Conservation (phyloP, 176 grass and related monocot species). For the Phoenix roebelenii region DNA sequence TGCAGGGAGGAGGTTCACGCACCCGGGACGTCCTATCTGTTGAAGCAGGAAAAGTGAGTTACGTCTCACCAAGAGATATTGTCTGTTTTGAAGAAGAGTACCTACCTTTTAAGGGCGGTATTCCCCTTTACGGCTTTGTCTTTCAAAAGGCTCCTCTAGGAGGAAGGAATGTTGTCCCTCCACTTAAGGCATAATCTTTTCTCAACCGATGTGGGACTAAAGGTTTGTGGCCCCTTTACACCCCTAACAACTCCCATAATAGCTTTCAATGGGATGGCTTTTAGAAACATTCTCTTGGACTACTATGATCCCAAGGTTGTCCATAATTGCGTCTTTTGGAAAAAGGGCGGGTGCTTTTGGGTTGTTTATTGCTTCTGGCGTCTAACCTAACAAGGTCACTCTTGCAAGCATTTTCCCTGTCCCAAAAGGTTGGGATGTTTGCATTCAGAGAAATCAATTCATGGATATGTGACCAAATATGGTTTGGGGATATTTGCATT, state of each 20-base stretch:
- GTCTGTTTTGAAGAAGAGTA: too few relatives aligned
- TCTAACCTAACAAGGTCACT: conserved; percentile 53
- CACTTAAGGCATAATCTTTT: too few relatives aligned
- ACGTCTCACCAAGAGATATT: too few relatives aligned
- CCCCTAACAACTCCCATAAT: conserved; percentile 8
- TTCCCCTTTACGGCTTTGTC: too few relatives aligned
- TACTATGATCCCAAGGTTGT: conserved; percentile 67
- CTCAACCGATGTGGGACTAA: too few relatives aligned
- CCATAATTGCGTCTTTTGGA: conserved; percentile 44
- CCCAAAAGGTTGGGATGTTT: conserved; percentile 31
- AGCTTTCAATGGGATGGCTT: conserved; percentile 40
- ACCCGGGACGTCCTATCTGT: too few relatives aligned
- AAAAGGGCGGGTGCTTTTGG: conserved; percentile 39
- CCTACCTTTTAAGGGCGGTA: too few relatives aligned
- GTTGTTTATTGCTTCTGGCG: conserved; percentile 2
- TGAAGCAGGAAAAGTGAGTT: too few relatives aligned
- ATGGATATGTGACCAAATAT: conserved; percentile 48
- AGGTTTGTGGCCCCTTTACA: too few relatives aligned
- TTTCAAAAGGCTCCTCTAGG: too few relatives aligned
- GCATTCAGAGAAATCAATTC: conserved; percentile 30
- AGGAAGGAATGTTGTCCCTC: too few relatives aligned
- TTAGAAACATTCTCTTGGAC: conserved; percentile 65
- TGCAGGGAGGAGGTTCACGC: too few relatives aligned
- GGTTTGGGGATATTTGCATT: conserved; percentile 33
- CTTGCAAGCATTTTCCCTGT: conserved; percentile 70